phyloP scores from a whole-genome alignment of 352 stramenopile genomes.

The Globisporangium parvum region DNA sequence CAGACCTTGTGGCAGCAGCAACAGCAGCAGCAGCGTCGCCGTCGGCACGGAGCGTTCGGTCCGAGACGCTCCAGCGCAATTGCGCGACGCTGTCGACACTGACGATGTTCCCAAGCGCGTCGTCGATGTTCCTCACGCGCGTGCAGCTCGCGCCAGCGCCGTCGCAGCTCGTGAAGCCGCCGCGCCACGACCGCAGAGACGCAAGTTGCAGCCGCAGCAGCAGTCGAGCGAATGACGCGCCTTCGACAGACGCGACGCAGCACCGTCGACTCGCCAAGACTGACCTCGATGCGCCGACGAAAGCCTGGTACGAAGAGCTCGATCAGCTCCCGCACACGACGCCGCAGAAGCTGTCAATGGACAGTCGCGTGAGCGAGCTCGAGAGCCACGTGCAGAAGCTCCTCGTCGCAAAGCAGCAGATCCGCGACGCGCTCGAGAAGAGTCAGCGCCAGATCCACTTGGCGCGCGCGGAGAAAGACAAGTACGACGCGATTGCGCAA shows the following conservation, averaged over 20 bases:
- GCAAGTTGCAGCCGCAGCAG: neutral
- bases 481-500: conserved; percentile 24
- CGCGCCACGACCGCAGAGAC: neutral
- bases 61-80: conserved; percentile 6
- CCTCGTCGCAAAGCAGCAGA: conserved; percentile 26
- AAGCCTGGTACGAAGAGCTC: conserved; percentile 15
- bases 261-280: conserved; percentile 9
- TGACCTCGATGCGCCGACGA: conserved; percentile 12
- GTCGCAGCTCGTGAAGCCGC: conserved; percentile 1
- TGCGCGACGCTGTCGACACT: conserved; percentile 4
- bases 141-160: conserved; percentile 7
- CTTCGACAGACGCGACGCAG: neutral
- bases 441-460: conserved; percentile 28
- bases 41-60: conserved; percentile 4
- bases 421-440: conserved; percentile 27
- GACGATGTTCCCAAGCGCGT: conserved; percentile 9
- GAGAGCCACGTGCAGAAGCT: conserved; percentile 36
- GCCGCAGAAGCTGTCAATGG: conserved; percentile 22
- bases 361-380: conserved; percentile 31
- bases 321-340: conserved; percentile 16
- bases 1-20: neutral
- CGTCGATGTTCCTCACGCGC: conserved; percentile 13
- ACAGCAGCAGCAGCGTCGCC: neutral
- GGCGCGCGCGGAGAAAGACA: conserved; percentile 24
- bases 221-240: neutral